These are phyloP conservation scores for Wallacemonas sp. DNA, from an alignment of 208 protist species.

Conservation along the genomic window DNA sequence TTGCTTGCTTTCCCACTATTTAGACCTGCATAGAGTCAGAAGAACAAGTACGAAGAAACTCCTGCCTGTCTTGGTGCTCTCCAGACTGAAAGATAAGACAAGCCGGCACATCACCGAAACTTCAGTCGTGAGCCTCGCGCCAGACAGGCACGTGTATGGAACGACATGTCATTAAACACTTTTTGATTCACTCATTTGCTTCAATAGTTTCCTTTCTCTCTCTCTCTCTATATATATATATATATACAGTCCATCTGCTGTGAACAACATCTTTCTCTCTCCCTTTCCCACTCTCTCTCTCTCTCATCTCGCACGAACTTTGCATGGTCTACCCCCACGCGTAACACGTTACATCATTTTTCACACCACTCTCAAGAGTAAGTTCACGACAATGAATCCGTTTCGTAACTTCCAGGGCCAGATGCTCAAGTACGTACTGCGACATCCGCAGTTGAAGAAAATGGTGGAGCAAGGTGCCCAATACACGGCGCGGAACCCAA, in stretches of 20 bases:
- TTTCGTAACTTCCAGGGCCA: slow-evolving; percentile 39
- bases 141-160: too few species aligned
- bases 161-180: too few species aligned
- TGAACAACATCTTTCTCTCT: neutral
- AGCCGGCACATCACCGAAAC: too few species aligned
- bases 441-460: slow-evolving; percentile 34
- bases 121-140: too few species aligned
- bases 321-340: too few species aligned
- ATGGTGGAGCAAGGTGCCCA: slow-evolving; percentile 29
- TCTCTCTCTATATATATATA: neutral
- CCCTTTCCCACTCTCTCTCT: neutral
- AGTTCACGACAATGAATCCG: slow-evolving; percentile 25
- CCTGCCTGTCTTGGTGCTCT: too few species aligned
- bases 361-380: neutral
- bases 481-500: slow-evolving; percentile 21
- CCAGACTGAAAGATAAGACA: too few species aligned
- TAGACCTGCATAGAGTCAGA: slow-evolving; percentile 3
- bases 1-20: too few species aligned
- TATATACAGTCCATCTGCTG: neutral
- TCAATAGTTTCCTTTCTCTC: slow-evolving; percentile 3
- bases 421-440: slow-evolving; percentile 32
- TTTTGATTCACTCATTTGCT: too few species aligned
- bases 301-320: neutral
- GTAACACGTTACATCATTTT: neutral
- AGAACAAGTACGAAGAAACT: neutral